These are phyloP conservation scores for Fusarium nurragi DNA, from an alignment of 2,329 filamentous ascomycete genomes.

Conservation along the genomic window DNA sequence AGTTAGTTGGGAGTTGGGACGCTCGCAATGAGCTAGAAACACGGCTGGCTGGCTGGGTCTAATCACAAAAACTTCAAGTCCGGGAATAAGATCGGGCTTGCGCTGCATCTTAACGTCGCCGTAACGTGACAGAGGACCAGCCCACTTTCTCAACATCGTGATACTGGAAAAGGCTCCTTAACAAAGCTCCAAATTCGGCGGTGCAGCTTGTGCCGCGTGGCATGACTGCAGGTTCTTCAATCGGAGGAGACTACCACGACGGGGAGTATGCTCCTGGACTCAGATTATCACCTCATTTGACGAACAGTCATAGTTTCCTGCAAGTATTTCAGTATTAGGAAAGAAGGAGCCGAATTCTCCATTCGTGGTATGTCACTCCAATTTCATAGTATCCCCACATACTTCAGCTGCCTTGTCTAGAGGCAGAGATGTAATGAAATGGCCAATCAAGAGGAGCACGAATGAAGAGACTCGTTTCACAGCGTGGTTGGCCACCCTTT, in stretches of 20 bases:
- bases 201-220: background rate
- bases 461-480: constrained; percentile 1
- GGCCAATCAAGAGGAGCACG: constrained; percentile 6
- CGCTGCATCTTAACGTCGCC: constrained; percentile 3
- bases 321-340: constrained; percentile 3
- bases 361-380: constrained; percentile 19
- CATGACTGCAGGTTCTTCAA: background rate
- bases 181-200: background rate
- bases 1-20: background rate
- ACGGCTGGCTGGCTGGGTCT: constrained; percentile 3
- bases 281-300: background rate
- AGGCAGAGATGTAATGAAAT: constrained; percentile 1
- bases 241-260: background rate
- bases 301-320: background rate
- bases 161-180: background rate
- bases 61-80: background rate
- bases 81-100: constrained; percentile 7
- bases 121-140: background rate
- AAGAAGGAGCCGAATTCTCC: background rate
- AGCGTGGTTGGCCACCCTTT: background rate
- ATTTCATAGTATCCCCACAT: constrained; percentile 26
- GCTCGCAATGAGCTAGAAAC: background rate
- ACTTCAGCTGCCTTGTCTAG: background rate
- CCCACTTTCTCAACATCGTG: background rate
- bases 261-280: background rate